Percentiles rank a stretch among this genome's conserved stretches.
phyloP scores from a whole-genome alignment of 345 rosid genomes.

The Physaria fendleri region DNA sequence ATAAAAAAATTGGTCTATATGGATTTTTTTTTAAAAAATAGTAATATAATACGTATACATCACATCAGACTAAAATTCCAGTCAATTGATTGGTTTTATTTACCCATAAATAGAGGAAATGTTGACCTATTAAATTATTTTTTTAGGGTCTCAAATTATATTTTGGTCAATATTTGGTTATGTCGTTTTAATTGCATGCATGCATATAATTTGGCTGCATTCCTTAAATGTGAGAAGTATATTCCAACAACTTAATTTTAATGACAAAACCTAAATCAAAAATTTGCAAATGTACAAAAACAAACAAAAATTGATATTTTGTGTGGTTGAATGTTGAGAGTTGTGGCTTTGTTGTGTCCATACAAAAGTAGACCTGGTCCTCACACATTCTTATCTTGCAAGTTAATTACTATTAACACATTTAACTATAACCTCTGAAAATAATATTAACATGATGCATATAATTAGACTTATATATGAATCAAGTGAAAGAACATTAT shows the following conservation, averaged over 20 bases:
- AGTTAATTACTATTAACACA: constrained; percentile 2
- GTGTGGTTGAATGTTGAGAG: constrained; percentile 14
- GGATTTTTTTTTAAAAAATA: too few relatives aligned
- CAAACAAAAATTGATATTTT: not conserved
- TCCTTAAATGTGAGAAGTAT: constrained; percentile 28
- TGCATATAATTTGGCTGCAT: constrained; percentile 23
- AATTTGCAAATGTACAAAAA: not conserved
- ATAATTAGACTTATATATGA: not conserved
- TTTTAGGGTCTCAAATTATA: constrained; percentile 12
- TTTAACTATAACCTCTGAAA: constrained; percentile 19
- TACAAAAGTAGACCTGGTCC: constrained; percentile 25
- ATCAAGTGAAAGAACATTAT: not conserved
- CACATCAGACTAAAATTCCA: not conserved
- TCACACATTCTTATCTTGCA: constrained; percentile 12
- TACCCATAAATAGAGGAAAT: not conserved
- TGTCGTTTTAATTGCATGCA: constrained; percentile 28
- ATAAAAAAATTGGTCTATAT: too few relatives aligned
- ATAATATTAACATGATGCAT: constrained; percentile 4
- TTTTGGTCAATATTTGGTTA: constrained; percentile 11
- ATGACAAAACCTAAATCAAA: not conserved
- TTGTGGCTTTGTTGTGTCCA: constrained; percentile 27
- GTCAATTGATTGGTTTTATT: not conserved
- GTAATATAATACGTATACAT: not conserved
- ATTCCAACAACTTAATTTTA: constrained; percentile 29
- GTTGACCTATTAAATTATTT: constrained; percentile 14